These are phyloP conservation scores for Quercus phellos DNA, from an alignment of 331 rosid species.

Conservation along the genomic window DNA sequence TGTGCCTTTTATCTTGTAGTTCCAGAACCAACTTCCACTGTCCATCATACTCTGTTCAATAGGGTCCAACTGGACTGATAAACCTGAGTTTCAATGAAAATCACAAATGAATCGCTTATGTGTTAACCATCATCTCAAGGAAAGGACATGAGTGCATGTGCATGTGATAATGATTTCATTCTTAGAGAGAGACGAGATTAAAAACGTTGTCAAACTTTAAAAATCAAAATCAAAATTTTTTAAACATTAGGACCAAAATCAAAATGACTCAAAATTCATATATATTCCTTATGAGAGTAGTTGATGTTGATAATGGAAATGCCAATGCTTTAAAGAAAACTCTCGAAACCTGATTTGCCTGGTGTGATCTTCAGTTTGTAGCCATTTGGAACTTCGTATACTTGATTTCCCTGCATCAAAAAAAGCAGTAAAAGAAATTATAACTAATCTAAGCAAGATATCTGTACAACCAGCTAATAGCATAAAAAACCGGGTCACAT, in stretches of 20 bases:
- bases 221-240: no score
- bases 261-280: no score
- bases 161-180: no score
- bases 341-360: slow-evolving; percentile 54
- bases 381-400: slow-evolving; percentile 88
- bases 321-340: background rate
- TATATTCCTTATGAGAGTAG: background rate
- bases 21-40: slow-evolving; percentile 90
- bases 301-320: background rate
- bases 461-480: background rate
- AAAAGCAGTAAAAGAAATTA: slow-evolving; percentile 17
- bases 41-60: slow-evolving; percentile 58
- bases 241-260: no score
- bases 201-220: no score
- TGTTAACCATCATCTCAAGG: background rate
- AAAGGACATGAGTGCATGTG: background rate
- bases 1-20: slow-evolving; percentile 59
- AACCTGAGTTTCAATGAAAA: slow-evolving; percentile 44
- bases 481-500: background rate
- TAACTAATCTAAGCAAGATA: background rate
- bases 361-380: slow-evolving; percentile 58
- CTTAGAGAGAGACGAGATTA: no score
- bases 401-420: slow-evolving; percentile 72
- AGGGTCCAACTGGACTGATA: slow-evolving; percentile 44
- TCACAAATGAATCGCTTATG: background rate